A percentile compares a stretch with the other conserved stretches of the same genome.
phyloP scores from a whole-genome alignment of 495 filamentous ascomycete genomes.

The Bacidia rubella region DNA sequence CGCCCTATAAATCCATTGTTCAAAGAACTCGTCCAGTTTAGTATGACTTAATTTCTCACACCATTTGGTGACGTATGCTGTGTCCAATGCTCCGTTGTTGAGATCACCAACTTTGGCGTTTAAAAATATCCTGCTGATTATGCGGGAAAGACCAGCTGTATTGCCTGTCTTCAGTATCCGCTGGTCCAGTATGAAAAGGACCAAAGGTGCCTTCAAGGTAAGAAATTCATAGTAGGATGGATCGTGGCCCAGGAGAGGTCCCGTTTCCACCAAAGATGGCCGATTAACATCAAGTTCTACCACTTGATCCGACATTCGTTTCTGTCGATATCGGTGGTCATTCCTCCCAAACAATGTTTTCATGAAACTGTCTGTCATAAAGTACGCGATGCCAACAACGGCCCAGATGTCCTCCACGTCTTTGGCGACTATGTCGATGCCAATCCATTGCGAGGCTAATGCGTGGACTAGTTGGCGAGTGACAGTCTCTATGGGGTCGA shows the following conservation, averaged over 20 bases:
- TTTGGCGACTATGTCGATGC: slow-evolving; percentile 74
- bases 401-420: slow-evolving; percentile 76
- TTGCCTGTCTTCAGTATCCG: slow-evolving; percentile 77
- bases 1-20: slow-evolving; percentile 79
- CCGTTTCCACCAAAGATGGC: slow-evolving; percentile 70
- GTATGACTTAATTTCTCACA: slow-evolving; percentile 82
- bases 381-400: slow-evolving; percentile 82
- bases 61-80: slow-evolving; percentile 56
- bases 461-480: slow-evolving; percentile 68
- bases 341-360: slow-evolving; percentile 83
- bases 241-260: slow-evolving; percentile 64
- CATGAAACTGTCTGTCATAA: slow-evolving; percentile 87
- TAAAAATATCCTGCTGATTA: slow-evolving; percentile 68
- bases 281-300: slow-evolving; percentile 69
- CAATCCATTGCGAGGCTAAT: slow-evolving; percentile 86
- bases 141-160: slow-evolving; percentile 67
- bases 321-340: slow-evolving; percentile 82
- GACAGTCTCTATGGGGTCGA: slow-evolving; percentile 66
- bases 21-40: slow-evolving; percentile 75
- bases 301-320: slow-evolving; percentile 66
- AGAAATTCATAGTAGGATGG: slow-evolving; percentile 77
- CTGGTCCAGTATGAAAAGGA: slow-evolving; percentile 86
- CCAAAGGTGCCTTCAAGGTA: slow-evolving; percentile 76
- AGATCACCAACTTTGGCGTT: slow-evolving; percentile 68
- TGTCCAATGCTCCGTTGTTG: slow-evolving; percentile 56